Evolutionary conservation across 805 yeast genomes (phyloP).

Genomic region (Metschnikowia kofuensis): DNA sequence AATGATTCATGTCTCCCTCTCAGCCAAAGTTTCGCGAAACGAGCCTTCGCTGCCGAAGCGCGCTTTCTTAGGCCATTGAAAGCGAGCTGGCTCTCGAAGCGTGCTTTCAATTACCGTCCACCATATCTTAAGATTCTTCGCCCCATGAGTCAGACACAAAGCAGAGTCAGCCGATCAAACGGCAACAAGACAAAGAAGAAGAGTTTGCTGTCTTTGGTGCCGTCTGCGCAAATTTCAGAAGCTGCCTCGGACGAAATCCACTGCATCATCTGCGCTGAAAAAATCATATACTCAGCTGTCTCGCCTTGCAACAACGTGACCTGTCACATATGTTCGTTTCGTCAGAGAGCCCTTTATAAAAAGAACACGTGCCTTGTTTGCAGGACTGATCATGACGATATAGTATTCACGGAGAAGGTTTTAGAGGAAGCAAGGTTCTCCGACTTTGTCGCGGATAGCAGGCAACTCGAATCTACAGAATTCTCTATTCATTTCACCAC

Average conservation of each 20-base stretch:
- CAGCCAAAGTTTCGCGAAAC: too few species aligned
- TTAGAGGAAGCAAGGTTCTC: conserved; percentile 29
- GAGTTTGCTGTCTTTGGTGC: background rate
- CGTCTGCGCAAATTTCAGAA: background rate
- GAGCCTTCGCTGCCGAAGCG: too few species aligned
- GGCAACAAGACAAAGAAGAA: background rate
- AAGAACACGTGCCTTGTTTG: conserved; percentile 81
- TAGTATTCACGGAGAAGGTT: conserved; percentile 55
- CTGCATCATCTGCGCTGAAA: conserved; percentile 86
- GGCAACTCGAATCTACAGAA: conserved; percentile 39
- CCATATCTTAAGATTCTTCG: background rate
- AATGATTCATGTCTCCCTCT: too few species aligned
- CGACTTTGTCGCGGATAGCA: conserved; percentile 31
- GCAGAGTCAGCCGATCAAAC: conserved; percentile 4
- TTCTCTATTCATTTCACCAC: conserved; percentile 62
- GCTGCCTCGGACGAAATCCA: conserved; percentile 36
- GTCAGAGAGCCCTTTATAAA: conserved; percentile 77
- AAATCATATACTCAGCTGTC: conserved; percentile 58
- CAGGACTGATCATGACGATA: conserved; percentile 59
- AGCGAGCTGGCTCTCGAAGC: too few species aligned
- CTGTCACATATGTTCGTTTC: conserved; percentile 78
- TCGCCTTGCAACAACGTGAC: conserved; percentile 83
- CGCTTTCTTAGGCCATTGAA: too few species aligned
- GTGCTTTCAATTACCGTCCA: background rate
- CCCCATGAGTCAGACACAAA: conserved; percentile 1